Evolutionary conservation across 1,284 basidiomycete genomes (phyloP), one percentile per base, ranked within the genome.

Genomic region (Cronartium quercuum): DNA sequence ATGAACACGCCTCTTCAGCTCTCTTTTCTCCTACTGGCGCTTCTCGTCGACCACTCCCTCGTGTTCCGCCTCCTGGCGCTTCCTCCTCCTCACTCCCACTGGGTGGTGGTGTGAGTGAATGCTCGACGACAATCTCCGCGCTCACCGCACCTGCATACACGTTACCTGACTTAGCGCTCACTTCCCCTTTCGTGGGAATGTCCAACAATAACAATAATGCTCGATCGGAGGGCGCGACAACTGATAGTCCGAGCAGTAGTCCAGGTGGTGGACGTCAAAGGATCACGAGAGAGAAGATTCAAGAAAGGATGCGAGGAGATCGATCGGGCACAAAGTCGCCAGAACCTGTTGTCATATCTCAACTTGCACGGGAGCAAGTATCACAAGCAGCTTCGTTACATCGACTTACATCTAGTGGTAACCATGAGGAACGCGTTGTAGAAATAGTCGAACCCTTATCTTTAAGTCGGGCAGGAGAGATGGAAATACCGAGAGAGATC

Each of bases 261-360:
- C 64, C 64, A 5, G 29, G 62, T 18, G 71, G 64, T n/a, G 57
- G 13, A 5, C 21, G 57, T 42, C 71, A 38, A 12, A 40, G 71
- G 24, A 74, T 74, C 40, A 74, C 71, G 44, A 47, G 71, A 21
- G 44, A 74, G 55, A 74, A 62, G 34, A 74, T 74, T 38, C 71
- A 66, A 9, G 64, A 74, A 57, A 42, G 64, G 61, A 74, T 74
- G 10, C 64, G 64, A 29, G 69, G 65, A 63, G 40, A 51, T 35
- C 34, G 63, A 18, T 34, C 62, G 3, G 57, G 40, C n/a, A 24
- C 38, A 57, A 60, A 47, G 51, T 13, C 55, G 3, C 62, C 51
- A 18, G 64, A 74, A 2, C 61, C 57, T 13, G 57, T 41, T 7
- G 71, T 47, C 13, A 10, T 29, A 13, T 21, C 71, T 21, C 9